Evolutionary conservation across 805 yeast species (phyloP), one percentile per base, ranked within the genome.

Genomic region (Zygosaccharomyces gambellarensis): DNA sequence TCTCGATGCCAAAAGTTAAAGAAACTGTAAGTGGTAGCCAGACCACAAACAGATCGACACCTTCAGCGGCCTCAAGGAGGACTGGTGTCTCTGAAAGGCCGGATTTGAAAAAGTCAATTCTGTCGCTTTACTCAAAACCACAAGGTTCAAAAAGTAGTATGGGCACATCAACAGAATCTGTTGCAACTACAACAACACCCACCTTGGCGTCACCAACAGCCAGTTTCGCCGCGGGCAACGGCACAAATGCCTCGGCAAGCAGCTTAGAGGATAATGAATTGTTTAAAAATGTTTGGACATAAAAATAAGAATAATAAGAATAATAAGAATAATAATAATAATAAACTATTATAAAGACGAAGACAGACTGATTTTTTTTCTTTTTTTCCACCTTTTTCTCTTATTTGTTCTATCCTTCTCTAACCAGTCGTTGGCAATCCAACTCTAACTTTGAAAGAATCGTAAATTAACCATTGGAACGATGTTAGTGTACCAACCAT

Each of bases 401-500:
- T 14, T 34, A n/a, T 34, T 34, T 6, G 10, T 34, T 34, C 22
- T 34, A 5, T 34, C 38, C 19, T 34, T 3, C 17, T 27, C 11
- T 74, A 77, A 58, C 98, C 98, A 25, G 96, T 86, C 34, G 98
- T 90, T 63, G 98, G 98, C 60, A 92, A 79, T 5, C 99, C 99
- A 51, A 89, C 81, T 60, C 81, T 80, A n/a, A 90, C 95, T 74
- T 92, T 92, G 78, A 92, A 92, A 7, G 96, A 86, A 70, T 94
- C 99, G 73, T 92, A 92, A 54, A 94, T 79, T 65, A 92, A 79
- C 98, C 98, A 92, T 75, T 92, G 99, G 78, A 86, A 80, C 54
- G 97, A 97, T 25, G 98, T 94, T 69, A 92, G 78, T 7, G 98
- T 92, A 75, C 98, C 98, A 68, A 94, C 82, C 99, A 94, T 92